Conservation (phyloP, 1,284 basidiomycete species). For the Athelia sp. region DNA sequence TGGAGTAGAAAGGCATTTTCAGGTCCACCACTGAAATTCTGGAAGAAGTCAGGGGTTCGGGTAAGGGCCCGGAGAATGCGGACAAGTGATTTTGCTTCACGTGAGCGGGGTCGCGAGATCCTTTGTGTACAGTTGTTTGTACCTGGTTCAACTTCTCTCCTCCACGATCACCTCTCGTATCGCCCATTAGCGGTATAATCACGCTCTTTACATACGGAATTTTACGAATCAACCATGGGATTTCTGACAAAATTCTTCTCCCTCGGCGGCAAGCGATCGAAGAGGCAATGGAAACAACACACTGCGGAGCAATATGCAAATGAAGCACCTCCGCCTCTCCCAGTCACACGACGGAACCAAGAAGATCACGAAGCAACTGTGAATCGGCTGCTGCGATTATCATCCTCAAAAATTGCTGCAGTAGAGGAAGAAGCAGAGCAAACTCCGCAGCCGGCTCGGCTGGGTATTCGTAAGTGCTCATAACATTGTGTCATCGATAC, state of each 20-base stretch:
- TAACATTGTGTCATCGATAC: no score
- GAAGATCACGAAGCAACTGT: slow-evolving; percentile 55
- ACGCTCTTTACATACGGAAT: slow-evolving; percentile 19
- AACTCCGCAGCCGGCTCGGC: no score
- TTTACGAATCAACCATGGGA: slow-evolving; percentile 41
- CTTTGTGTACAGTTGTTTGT: no score
- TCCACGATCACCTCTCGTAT: neutral
- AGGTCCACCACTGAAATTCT: no score
- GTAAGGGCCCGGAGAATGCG: neutral
- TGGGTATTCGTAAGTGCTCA: no score
- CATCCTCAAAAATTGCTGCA: slow-evolving; percentile 58
- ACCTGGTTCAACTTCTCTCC: slow-evolving; percentile 33
- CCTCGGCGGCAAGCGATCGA: slow-evolving; percentile 58
- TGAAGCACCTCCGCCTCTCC: slow-evolving; percentile 3
- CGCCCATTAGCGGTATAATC: slow-evolving; percentile 9
- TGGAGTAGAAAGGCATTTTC: neutral
- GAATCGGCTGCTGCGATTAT: slow-evolving; percentile 62
- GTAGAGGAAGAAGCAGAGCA: no score
- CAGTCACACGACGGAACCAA: slow-evolving; percentile 12
- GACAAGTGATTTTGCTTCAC: no score
- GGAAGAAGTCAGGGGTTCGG: no score
- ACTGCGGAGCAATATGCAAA: slow-evolving; percentile 9
- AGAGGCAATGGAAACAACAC: slow-evolving; percentile 32
- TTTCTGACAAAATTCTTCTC: slow-evolving; percentile 70
- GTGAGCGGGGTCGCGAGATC: no score